Base-by-base conservation (phyloP, 1,284 basidiomycete genomes). In the Pascua sp. region DNA sequence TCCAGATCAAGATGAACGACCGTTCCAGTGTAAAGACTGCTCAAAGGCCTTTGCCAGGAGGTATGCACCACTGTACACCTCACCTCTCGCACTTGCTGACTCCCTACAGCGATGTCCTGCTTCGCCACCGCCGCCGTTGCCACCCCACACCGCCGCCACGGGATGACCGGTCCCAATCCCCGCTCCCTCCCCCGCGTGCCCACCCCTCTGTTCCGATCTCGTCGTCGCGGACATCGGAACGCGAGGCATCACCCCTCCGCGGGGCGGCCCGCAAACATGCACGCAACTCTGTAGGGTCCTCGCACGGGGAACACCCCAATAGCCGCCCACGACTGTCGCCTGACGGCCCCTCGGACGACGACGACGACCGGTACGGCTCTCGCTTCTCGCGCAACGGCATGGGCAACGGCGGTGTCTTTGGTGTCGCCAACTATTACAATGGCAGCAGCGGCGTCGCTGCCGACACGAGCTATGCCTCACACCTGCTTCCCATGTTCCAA, bases 31-130 rank as follows among this genome's bases (percentile, higher is more conserved):
- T 55, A 72, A 71, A 56, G 72, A 77, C 53, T 78, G 77, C 57
- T 60, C 69, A 12, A 78, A 78, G 57, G 70, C 76, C 10, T 78
- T 78, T 54, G 77, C 76, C 16, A 51, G 77, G 64, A 78, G 77
- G 77, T 76, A 37, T 55, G 68, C 64, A 38, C 24, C 24, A 32
- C 24, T 32, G 3, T 32, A 32, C 24, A 32, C 24, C 24, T 7
- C 24, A 32, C 24, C 42, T 18, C 15, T 38, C 15, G 36, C 32
- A 9, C 16, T 9, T 38, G 24, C 62, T 58, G 9, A 55, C 54
- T 13, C 43, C 51, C 38, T n/a, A 37, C 59, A 78, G 76, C 60
- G 77, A 78, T 53, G 77, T 78, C 3, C 70, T 78, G 0, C 69
- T 78, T 11, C 73, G 77, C n/a, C 77, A 78, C 57, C 67, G 73